These are phyloP conservation scores for Phytophthora agathidicida DNA, from an alignment of 352 stramenopile genomes.

Conservation along the genomic window DNA sequence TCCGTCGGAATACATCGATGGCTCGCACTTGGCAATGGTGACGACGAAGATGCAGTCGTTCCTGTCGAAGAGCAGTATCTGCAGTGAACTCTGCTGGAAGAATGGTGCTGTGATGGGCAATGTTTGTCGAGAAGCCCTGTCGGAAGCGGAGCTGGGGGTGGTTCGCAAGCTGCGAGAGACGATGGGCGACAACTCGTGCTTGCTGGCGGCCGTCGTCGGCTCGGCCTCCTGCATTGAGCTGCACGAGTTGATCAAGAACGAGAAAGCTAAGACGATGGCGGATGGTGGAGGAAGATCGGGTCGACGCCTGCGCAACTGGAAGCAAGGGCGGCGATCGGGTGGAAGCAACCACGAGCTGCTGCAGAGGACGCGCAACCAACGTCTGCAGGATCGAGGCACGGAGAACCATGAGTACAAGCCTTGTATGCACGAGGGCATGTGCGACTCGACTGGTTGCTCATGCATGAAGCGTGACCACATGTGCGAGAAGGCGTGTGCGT, in stretches of 20 bases:
- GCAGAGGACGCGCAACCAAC: constrained; percentile 70
- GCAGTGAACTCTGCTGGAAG: constrained; percentile 50
- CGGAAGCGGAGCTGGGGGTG: constrained; percentile 47
- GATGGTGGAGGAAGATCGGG: constrained; percentile 7
- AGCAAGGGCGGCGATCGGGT: constrained; percentile 33
- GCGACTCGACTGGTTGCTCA: constrained; percentile 57
- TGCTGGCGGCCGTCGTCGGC: constrained; percentile 59
- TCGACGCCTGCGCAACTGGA: constrained; percentile 43
- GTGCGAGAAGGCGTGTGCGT: constrained; percentile 54
- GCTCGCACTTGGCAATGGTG: constrained; percentile 50
- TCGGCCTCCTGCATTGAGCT: constrained; percentile 51
- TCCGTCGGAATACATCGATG: constrained; percentile 62
- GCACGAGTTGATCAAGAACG: constrained; percentile 44
- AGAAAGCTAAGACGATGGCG: constrained; percentile 25
- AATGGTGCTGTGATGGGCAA: background rate
- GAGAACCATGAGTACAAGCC: constrained; percentile 76
- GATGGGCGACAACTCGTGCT: constrained; percentile 68
- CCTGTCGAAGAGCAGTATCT: constrained; percentile 25
- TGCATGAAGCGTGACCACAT: constrained; percentile 63
- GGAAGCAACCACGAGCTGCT: constrained; percentile 65
- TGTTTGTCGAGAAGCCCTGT: background rate
- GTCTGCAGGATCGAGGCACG: constrained; percentile 58
- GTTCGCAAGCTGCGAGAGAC: constrained; percentile 59
- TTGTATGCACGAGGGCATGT: constrained; percentile 74
- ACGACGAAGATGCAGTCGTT: constrained; percentile 51